These are phyloP conservation scores for Ascosphaera aggregata DNA, from an alignment of 2,329 filamentous ascomycete species.

Conservation along the genomic window DNA sequence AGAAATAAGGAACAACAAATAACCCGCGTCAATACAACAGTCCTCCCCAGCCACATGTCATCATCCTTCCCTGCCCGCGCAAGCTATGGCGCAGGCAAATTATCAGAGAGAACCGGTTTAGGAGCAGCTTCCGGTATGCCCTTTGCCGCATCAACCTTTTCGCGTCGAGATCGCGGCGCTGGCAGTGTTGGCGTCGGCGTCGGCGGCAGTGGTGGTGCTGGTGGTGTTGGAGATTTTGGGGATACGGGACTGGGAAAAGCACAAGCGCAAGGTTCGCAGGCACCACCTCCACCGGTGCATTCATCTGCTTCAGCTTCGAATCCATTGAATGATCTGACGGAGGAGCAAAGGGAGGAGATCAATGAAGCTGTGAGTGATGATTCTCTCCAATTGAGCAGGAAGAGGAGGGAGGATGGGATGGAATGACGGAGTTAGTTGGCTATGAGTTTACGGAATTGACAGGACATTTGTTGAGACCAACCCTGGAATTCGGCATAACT, in stretches of 20 bases:
- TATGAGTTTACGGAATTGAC: background rate
- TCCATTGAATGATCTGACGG: conserved; percentile 37
- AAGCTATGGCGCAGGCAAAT: conserved; percentile 28
- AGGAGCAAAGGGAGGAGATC: conserved; percentile 83
- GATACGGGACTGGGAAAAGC: conserved; percentile 8
- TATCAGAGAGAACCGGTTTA: conserved; percentile 23
- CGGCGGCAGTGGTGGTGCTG: conserved; percentile 3
- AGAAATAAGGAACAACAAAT: no score
- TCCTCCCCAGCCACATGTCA: no score
- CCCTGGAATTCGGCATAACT: no score
- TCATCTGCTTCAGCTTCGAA: conserved; percentile 10
- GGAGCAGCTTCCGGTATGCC: conserved; percentile 16
- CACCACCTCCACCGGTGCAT: conserved; percentile 15
- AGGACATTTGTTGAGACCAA: no score
- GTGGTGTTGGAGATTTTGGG: conserved; percentile 2
- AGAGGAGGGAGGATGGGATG: no score
- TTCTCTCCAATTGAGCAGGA: no score
- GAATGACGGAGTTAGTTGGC: background rate
- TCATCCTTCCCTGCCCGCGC: conserved; percentile 31
- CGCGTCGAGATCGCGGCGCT: conserved; percentile 11
- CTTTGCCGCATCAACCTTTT: conserved; percentile 22
- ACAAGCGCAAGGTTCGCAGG: conserved; percentile 11
- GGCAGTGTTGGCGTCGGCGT: conserved; percentile 4
- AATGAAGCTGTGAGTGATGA: conserved; percentile 71
- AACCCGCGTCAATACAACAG: no score